Percentiles rank a stretch among this genome's conserved stretches.
These are phyloP conservation scores for Cyclotella baltica DNA, from an alignment of 108 stramenopile genomes.

Conservation along the genomic window DNA sequence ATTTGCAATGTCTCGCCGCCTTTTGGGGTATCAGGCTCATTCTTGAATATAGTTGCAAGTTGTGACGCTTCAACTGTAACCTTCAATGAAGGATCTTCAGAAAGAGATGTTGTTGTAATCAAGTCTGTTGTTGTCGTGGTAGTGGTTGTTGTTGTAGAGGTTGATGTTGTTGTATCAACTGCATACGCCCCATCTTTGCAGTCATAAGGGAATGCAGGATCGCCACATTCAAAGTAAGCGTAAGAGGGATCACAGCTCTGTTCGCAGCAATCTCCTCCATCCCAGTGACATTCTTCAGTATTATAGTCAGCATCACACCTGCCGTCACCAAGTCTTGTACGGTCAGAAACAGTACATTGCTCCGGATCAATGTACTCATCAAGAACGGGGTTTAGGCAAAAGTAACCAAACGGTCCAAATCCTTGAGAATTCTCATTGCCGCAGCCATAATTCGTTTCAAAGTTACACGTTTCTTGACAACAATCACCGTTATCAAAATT, in stretches of 20 bases:
- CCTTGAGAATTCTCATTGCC: slow-evolving; percentile 30
- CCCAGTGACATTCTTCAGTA: slow-evolving; percentile 52
- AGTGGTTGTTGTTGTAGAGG: neutral
- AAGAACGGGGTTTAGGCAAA: slow-evolving; percentile 41
- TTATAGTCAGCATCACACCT: slow-evolving; percentile 55
- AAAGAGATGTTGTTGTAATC: neutral
- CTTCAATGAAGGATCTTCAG: neutral
- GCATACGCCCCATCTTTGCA: slow-evolving; percentile 40
- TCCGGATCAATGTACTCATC: slow-evolving; percentile 43
- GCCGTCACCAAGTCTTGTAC: slow-evolving; percentile 52
- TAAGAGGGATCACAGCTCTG: slow-evolving; percentile 37
- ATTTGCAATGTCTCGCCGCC: slow-evolving; percentile 20
- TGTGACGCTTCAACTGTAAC: slow-evolving; percentile 15
- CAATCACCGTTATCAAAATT: slow-evolving; percentile 91
- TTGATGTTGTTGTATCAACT: neutral
- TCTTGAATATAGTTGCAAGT: slow-evolving; percentile 32
- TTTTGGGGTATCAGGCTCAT: slow-evolving; percentile 28
- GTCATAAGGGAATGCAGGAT: slow-evolving; percentile 40
- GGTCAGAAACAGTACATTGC: slow-evolving; percentile 46
- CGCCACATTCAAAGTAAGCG: slow-evolving; percentile 51
- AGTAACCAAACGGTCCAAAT: slow-evolving; percentile 58
- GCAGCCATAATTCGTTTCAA: slow-evolving; percentile 38
- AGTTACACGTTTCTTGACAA: slow-evolving; percentile 79
- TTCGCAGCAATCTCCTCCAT: slow-evolving; percentile 50
- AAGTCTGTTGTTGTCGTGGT: slow-evolving; percentile 2